Evolutionary conservation across 2,329 filamentous ascomycete species (phyloP).

Genomic region (Aquanectria penicillioides): DNA sequence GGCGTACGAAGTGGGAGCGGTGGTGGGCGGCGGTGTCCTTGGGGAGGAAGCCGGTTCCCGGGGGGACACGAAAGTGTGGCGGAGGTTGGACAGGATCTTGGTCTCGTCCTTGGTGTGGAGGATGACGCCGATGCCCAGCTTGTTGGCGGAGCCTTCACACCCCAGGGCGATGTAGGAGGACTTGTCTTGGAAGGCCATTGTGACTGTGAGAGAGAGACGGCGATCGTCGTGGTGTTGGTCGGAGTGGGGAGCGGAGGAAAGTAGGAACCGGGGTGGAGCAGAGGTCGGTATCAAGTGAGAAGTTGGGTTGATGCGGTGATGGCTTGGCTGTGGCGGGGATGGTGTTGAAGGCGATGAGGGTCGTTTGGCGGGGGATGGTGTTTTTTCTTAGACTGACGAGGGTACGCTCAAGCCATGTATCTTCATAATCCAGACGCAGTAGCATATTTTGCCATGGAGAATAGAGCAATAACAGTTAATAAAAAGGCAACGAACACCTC

Average conservation of each 20-base stretch:
- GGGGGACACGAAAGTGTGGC: constrained; percentile 94
- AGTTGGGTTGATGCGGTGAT: constrained; percentile 9
- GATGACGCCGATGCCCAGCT: constrained; percentile 94
- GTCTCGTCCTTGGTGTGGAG: constrained; percentile 70
- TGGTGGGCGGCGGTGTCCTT: constrained; percentile 97
- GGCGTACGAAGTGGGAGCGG: constrained; percentile 80
- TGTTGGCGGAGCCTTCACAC: constrained; percentile 95
- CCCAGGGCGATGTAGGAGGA: constrained; percentile 64
- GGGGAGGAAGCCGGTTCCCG: constrained; percentile 92
- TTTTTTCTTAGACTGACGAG: neutral
- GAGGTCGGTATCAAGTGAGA: constrained; percentile 17
- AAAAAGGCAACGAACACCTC: neutral
- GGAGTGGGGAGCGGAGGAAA: neutral
- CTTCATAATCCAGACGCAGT: neutral
- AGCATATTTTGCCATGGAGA: neutral
- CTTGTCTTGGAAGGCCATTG: constrained; percentile 44
- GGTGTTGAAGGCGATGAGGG: neutral
- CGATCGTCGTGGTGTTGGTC: too few species aligned
- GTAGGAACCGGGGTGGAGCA: constrained; percentile 1
- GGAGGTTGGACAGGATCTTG: constrained; percentile 88
- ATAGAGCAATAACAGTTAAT: neutral
- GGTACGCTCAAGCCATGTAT: neutral
- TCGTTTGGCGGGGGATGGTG: too few species aligned
- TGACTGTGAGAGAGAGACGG: neutral
- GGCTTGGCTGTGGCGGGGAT: neutral